Evolutionary conservation across 176 grass and related monocot genomes (phyloP), one percentile per base, ranked within the genome.

Genomic region (Carex cristatella): DNA sequence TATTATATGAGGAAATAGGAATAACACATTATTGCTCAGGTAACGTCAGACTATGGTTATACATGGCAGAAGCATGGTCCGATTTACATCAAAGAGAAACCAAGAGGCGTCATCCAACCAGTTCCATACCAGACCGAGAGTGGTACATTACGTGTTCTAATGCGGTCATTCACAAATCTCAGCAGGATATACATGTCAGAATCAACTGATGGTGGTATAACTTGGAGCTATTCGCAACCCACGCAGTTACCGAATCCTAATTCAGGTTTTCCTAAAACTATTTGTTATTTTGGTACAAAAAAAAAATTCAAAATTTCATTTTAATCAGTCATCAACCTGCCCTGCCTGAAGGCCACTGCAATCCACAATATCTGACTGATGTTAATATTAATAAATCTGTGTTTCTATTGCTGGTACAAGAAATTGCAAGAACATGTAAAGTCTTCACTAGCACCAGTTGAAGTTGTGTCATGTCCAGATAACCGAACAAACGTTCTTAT

Each of bases 71-170:
- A 81, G 64, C 64, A 87, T 19, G 82, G 77, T 6, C 89, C 82
- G 5, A 86, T 87, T 30, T 82, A 61, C 78, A 61, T 91, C 5
- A 72, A 86, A 81, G 83, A 35, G 19, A 84, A 79, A 77, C 13
- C 82, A 38, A 40, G n/a, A 67, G 78, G 89, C 51, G 89, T 88
- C 81, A 91, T 91, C 59, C 89, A 91, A 75, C 78, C 77, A 1
- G 53, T 88, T 57, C 77, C 81, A 7, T 86, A 86, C 49, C 77
- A 53, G 60, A 83, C 86, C 23, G 13, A 63, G 5, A 79, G 51
- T 19, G 69, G 48, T 11, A 79, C 83, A 3, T 11, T 91, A 12
- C 77, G 80, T 0, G 78, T 78, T 3, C 7, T 84, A 30, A 51
- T 90, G 85, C 61, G 85, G 1, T 90, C 85, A 13, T 81, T 67